A percentile compares a stretch with the other conserved stretches of the same genome.
Evolutionary conservation across 208 protist genomes (phyloP).

Genomic region (Trypanosoma mega): DNA sequence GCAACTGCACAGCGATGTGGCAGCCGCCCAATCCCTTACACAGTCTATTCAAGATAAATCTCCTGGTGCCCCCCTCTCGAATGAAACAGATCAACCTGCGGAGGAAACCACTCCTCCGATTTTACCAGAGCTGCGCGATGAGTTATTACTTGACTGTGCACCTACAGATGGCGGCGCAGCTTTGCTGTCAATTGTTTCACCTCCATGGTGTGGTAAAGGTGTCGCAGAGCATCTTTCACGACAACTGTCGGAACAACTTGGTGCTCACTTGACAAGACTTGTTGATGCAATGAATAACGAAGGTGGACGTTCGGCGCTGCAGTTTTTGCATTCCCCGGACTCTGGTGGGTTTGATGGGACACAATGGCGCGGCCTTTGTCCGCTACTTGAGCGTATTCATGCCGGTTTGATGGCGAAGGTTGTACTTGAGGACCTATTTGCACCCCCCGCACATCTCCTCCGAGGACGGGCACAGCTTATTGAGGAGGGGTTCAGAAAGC

Average conservation of each 20-base stretch:
- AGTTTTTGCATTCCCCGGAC: not conserved
- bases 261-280: slow-evolving; percentile 8
- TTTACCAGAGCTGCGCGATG: too few relatives aligned
- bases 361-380: not conserved
- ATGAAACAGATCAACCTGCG: too few relatives aligned
- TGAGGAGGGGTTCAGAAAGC: slow-evolving; percentile 42
- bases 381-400: not conserved
- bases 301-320: not conserved
- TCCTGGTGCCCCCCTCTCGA: too few relatives aligned
- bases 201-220: too few relatives aligned
- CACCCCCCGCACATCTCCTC: slow-evolving; percentile 25
- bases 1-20: slow-evolving; percentile 35
- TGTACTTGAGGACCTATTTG: slow-evolving; percentile 61
- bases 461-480: slow-evolving; percentile 41
- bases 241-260: slow-evolving; percentile 11
- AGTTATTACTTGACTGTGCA: too few relatives aligned
- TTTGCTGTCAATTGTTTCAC: too few relatives aligned
- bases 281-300: not conserved
- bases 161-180: too few relatives aligned
- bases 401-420: slow-evolving; percentile 36
- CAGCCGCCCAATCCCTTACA: slow-evolving; percentile 27
- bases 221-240: too few relatives aligned
- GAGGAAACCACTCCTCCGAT: too few relatives aligned
- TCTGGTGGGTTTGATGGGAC: not conserved
- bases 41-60: slow-evolving; percentile 19